phyloP scores from a whole-genome alignment of 2,329 filamentous ascomycete species.

The Colletotrichum musae region DNA sequence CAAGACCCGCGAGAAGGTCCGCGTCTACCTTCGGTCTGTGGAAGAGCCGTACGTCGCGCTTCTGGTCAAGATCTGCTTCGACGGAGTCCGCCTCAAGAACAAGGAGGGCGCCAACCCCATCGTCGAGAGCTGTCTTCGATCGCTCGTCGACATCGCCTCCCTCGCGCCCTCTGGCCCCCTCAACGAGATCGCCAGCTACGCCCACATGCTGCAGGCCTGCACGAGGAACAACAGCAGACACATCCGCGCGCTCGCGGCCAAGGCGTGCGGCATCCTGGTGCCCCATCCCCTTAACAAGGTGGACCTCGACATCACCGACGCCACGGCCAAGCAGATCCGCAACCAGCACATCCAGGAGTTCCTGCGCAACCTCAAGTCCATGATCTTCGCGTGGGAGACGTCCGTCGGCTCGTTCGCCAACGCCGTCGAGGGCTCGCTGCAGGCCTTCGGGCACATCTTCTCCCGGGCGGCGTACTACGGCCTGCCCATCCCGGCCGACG shows the following conservation, averaged over 20 bases:
- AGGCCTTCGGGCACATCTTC: constrained; percentile 60
- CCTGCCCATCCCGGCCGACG: constrained; percentile 45
- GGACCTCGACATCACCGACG: constrained; percentile 52
- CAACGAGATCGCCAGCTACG: constrained; percentile 62
- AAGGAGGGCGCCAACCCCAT: constrained; percentile 47
- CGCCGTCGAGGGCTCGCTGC: constrained; percentile 61
- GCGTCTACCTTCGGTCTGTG: constrained; percentile 62
- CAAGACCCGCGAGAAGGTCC: constrained; percentile 72
- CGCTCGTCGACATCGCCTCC: constrained; percentile 68
- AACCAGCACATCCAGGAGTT: constrained; percentile 35
- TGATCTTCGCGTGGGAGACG: constrained; percentile 62
- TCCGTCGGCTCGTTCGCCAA: constrained; percentile 60
- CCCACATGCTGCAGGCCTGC: constrained; percentile 67
- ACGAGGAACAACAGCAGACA: constrained; percentile 80
- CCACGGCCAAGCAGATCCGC: constrained; percentile 45
- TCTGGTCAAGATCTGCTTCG: constrained; percentile 69
- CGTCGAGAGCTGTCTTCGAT: constrained; percentile 64
- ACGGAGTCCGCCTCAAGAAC: constrained; percentile 66
- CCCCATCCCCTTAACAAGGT: constrained; percentile 69
- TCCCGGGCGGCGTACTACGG: constrained; percentile 63
- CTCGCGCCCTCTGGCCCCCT: constrained; percentile 66
- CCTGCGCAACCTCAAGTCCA: constrained; percentile 50
- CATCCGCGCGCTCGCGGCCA: constrained; percentile 76
- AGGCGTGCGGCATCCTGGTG: constrained; percentile 81
- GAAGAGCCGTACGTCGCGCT: constrained; percentile 56